Evolutionary conservation across 805 yeast species (phyloP).

Genomic region (Candida loeiensis): DNA sequence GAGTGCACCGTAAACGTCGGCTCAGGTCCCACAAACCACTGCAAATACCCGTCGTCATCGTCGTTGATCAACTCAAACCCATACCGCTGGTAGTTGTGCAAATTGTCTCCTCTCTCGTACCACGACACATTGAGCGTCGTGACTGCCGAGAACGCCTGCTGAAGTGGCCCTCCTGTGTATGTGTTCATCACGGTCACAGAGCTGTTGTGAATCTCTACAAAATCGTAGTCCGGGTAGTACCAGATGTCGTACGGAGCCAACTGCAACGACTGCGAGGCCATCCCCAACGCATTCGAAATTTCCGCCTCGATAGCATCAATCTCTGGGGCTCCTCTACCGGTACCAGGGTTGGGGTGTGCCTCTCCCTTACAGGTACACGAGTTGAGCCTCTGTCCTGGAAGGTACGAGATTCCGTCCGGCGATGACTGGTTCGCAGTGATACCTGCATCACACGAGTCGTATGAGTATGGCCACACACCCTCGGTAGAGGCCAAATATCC

Average conservation of each 20-base stretch:
- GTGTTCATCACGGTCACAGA: slow-evolving; percentile 77
- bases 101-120: slow-evolving; percentile 65
- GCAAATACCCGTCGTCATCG: slow-evolving; percentile 61
- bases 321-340: slow-evolving; percentile 94
- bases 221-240: slow-evolving; percentile 88
- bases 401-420: slow-evolving; percentile 79
- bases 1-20: slow-evolving; percentile 76
- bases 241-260: slow-evolving; percentile 93
- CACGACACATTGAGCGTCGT: slow-evolving; percentile 77
- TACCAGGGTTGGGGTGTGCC: slow-evolving; percentile 84
- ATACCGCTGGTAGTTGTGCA: slow-evolving; percentile 60
- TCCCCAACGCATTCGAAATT: slow-evolving; percentile 56
- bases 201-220: slow-evolving; percentile 64
- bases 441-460: slow-evolving; percentile 87
- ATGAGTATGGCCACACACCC: slow-evolving; percentile 94
- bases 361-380: slow-evolving; percentile 78
- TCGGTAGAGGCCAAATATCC: slow-evolving; percentile 85
- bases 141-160: slow-evolving; percentile 85
- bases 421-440: slow-evolving; percentile 92
- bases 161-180: slow-evolving; percentile 90
- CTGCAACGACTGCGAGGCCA: slow-evolving; percentile 90
- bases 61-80: slow-evolving; percentile 79
- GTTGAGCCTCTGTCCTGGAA: slow-evolving; percentile 79
- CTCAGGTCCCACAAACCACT: slow-evolving; percentile 81
- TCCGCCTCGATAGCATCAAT: slow-evolving; percentile 90